A percentile compares a stretch with the other conserved stretches of the same genome.
These are phyloP conservation scores for Termitomyces sp. DNA, from an alignment of 1,284 basidiomycete species.

Conservation along the genomic window DNA sequence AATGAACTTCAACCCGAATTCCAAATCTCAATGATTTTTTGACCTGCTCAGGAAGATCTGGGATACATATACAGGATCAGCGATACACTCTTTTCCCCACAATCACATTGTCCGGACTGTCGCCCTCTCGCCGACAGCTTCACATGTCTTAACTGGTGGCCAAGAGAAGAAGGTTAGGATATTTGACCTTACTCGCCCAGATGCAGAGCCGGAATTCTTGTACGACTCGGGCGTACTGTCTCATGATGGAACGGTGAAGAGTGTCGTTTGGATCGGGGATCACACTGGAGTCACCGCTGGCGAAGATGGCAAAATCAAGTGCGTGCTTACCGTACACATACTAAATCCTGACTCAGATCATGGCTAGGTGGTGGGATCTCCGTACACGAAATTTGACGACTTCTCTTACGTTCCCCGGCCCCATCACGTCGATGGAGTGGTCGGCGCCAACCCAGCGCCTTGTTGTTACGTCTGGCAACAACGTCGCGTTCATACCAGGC, in stretches of 20 bases:
- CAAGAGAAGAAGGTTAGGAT: slow-evolving; percentile 97
- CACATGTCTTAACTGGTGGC: slow-evolving; percentile 84
- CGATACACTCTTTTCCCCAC: slow-evolving; percentile 91
- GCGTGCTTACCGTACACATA: neutral
- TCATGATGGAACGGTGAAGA: slow-evolving; percentile 89
- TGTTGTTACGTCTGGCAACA: slow-evolving; percentile 87
- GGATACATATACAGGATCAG: slow-evolving; percentile 89
- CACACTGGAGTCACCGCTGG: slow-evolving; percentile 85
- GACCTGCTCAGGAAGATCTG: slow-evolving; percentile 77
- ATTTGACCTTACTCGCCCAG: slow-evolving; percentile 83
- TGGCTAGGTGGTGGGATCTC: slow-evolving; percentile 91
- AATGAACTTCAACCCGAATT: slow-evolving; percentile 3
- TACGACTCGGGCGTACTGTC: slow-evolving; percentile 53
- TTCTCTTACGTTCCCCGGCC: slow-evolving; percentile 68
- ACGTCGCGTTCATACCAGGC: slow-evolving; percentile 82
- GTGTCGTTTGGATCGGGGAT: slow-evolving; percentile 89
- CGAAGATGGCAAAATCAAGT: slow-evolving; percentile 91
- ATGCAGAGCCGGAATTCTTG: slow-evolving; percentile 83
- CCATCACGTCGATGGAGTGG: slow-evolving; percentile 93
- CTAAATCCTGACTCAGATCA: neutral
- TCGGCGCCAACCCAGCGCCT: slow-evolving; percentile 82
- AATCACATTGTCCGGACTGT: slow-evolving; percentile 98
- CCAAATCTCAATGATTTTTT: slow-evolving; percentile 7
- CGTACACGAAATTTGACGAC: slow-evolving; percentile 71
- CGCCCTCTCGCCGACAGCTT: slow-evolving; percentile 68